These are phyloP conservation scores for Fusarium ramigenum DNA, from an alignment of 2,329 filamentous ascomycete species.

Conservation along the genomic window DNA sequence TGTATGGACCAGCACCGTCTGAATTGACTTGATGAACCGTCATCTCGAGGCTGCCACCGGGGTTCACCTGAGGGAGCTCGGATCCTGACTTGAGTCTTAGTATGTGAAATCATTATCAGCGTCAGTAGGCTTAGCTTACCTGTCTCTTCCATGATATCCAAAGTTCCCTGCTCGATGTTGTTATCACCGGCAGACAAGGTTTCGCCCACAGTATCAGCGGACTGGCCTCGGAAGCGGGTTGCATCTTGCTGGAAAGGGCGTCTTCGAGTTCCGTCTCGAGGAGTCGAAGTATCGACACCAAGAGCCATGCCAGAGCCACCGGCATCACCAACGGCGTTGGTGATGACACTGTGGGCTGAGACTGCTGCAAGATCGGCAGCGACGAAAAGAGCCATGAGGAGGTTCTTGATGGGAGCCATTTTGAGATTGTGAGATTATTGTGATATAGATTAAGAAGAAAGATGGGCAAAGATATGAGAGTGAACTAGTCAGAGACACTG, in stretches of 20 bases:
- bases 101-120: too few species aligned
- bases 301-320: conserved; percentile 65
- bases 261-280: conserved; percentile 68
- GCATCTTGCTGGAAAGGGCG: conserved; percentile 71
- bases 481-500: background rate
- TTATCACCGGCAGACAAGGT: conserved; percentile 3
- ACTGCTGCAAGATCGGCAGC: conserved; percentile 11
- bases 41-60: conserved; percentile 67
- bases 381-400: conserved; percentile 1
- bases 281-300: conserved; percentile 63
- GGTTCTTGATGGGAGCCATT: conserved; percentile 15
- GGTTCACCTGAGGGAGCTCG: conserved; percentile 66
- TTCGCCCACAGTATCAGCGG: conserved; percentile 5
- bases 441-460: background rate
- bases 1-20: conserved; percentile 60
- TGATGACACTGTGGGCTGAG: conserved; percentile 7
- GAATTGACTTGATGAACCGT: conserved; percentile 54
- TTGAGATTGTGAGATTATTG: background rate
- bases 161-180: background rate
- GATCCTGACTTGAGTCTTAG: background rate
- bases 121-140: conserved; percentile 35
- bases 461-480: background rate
- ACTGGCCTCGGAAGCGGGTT: conserved; percentile 42
- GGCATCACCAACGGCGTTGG: conserved; percentile 59
- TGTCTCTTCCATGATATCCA: conserved; percentile 64